Conservation (phyloP, 2,329 filamentous ascomycete genomes). For the Arthrinium phaeospermum region DNA sequence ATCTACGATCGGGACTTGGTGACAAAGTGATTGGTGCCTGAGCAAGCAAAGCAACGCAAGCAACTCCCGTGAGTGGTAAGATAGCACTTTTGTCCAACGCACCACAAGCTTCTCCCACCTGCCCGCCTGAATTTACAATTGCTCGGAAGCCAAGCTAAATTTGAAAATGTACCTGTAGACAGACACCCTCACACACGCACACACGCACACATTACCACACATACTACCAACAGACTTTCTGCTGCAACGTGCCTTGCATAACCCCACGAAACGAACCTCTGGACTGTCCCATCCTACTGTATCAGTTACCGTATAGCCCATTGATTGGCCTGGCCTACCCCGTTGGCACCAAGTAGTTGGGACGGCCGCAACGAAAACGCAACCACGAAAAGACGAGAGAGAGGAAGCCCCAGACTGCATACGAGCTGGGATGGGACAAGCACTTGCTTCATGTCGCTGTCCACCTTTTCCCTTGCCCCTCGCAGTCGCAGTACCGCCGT, state of each 20-base stretch:
- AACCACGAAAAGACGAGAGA: conserved; percentile 1
- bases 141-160: conserved; percentile 12
- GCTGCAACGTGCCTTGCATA: conserved; percentile 16
- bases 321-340: conserved; percentile 2
- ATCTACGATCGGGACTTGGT: conserved; percentile 14
- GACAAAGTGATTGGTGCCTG: conserved; percentile 9
- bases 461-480: conserved; percentile 8
- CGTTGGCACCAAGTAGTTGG: conserved; percentile 9
- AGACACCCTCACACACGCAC: neutral
- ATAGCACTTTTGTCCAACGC: conserved; percentile 7
- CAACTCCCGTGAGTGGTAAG: conserved; percentile 11
- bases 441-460: conserved; percentile 9
- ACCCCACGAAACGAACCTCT: conserved; percentile 14
- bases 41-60: conserved; percentile 8
- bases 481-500: conserved; percentile 1
- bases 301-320: conserved; percentile 1
- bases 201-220: neutral
- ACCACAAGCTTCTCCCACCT: conserved; percentile 15
- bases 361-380: conserved; percentile 3
- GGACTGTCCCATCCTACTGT: neutral
- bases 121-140: conserved; percentile 7
- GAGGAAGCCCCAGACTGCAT: neutral
- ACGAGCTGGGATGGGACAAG: conserved; percentile 1
- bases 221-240: neutral
- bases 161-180: conserved; percentile 16